These are phyloP conservation scores for Exophiala dermatitidis DNA, from an alignment of 2,329 filamentous ascomycete genomes.

Conservation along the genomic window DNA sequence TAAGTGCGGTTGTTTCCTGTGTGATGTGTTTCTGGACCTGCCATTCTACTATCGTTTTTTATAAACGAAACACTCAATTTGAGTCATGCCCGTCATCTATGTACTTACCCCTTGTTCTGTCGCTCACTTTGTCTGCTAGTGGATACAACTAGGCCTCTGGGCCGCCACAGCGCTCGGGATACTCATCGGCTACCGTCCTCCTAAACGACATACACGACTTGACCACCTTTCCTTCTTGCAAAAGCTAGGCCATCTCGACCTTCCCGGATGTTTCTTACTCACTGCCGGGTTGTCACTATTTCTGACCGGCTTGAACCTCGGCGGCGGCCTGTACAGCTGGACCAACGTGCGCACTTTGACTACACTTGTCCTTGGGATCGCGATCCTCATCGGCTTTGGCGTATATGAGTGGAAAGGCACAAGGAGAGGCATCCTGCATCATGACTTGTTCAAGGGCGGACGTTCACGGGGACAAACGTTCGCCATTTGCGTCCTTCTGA, in stretches of 20 bases:
- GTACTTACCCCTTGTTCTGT: not conserved
- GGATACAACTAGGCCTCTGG: conserved; percentile 23
- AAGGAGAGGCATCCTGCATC: conserved; percentile 18
- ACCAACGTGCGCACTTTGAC: conserved; percentile 14
- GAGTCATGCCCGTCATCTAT: too few relatives aligned
- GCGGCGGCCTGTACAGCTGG: conserved; percentile 21
- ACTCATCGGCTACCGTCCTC: conserved; percentile 20
- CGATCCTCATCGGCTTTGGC: conserved; percentile 19
- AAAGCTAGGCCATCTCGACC: conserved; percentile 20
- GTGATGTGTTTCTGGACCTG: too few relatives aligned
- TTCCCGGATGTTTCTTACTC: conserved; percentile 16
- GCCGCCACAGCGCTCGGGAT: conserved; percentile 20
- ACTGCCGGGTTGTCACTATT: conserved; percentile 18
- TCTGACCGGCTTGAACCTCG: conserved; percentile 20
- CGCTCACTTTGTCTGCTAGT: conserved; percentile 2
- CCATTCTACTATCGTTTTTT: too few relatives aligned
- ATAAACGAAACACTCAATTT: too few relatives aligned
- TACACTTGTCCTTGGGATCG: conserved; percentile 15
- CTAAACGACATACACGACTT: conserved; percentile 20
- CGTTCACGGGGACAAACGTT: conserved; percentile 18
- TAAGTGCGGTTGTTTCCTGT: not conserved
- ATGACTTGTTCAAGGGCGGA: conserved; percentile 19
- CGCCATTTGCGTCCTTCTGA: conserved; percentile 18
- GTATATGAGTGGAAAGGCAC: conserved; percentile 24
- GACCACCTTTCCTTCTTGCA: conserved; percentile 22